Evolutionary conservation across 352 stramenopile genomes (phyloP), one percentile per base, ranked within the genome.

Genomic region (Phytophthora pseudosyringae): DNA sequence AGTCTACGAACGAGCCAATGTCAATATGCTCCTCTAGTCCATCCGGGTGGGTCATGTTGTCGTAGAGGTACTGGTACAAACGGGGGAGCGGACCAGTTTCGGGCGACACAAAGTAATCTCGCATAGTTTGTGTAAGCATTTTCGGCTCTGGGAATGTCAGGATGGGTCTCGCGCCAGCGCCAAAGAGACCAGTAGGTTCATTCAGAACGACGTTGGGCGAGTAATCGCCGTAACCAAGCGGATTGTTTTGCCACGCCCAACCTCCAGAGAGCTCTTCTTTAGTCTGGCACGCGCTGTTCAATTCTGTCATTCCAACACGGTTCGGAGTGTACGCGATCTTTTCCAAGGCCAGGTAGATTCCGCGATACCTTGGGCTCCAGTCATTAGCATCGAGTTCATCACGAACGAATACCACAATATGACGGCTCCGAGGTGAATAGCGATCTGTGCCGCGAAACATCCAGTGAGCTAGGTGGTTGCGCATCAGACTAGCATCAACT

Each of bases 381-480:
- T 84, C 67, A 3, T 57, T 6, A 10, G 67, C 38, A 49, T 64
- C 59, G 9, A 78, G 45, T 10, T 36, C 9, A 32, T 88, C 70
- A 32, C 70, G 69, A 46, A 88, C 71, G 49, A 86, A 91, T 9
- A 91, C 60, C 5, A 81, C 80, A 32, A 86, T 48, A 48, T 88
- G 83, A 16, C 73, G 69, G 2, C 78, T 85, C 3, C 78, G 77
- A 0, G 83, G 80, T 1, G 76, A 88, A 64, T 89, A 89, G 4
- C 83, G 74, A 12, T 75, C 71, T n/a, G 83, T 90, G 16, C 64
- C 56, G 11, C 83, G 83, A 32, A 80, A 91, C 61, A 91, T 62
- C 80, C 78, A 88, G 33, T 91, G 83, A 21, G 83, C 83, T 8
- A 91, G 57, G 47, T 91, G 83, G 58, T 91, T 91, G 12, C 80